A percentile compares a stretch with the other conserved stretches of the same genome.
Conservation (phyloP, 352 stramenopile genomes). For the Phytophthora pini region DNA sequence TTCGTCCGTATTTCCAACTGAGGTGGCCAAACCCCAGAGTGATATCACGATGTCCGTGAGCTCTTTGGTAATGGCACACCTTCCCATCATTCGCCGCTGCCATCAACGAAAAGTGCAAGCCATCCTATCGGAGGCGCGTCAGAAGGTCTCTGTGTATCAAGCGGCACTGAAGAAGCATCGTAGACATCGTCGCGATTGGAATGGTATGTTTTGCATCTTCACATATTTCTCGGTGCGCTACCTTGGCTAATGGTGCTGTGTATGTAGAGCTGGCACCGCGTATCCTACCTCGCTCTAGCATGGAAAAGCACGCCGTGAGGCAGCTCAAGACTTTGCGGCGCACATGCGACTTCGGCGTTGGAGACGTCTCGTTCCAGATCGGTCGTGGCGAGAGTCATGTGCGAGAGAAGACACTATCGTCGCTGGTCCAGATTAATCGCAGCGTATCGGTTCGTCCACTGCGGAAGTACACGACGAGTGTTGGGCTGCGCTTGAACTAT, state of each 20-base stretch:
- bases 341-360: neutral
- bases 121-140: conserved; percentile 37
- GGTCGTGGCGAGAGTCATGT: conserved; percentile 17
- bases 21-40: conserved; percentile 27
- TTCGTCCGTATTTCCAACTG: conserved; percentile 37
- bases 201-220: conserved; percentile 8
- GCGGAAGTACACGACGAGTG: conserved; percentile 41
- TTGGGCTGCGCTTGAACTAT: conserved; percentile 49
- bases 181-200: neutral
- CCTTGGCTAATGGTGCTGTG: neutral
- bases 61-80: conserved; percentile 31
- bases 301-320: conserved; percentile 24
- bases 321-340: conserved; percentile 10
- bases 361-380: conserved; percentile 25
- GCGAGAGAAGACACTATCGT: conserved; percentile 20
- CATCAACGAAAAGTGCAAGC: conserved; percentile 34
- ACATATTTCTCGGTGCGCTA: neutral
- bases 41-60: conserved; percentile 38
- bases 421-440: conserved; percentile 25
- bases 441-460: conserved; percentile 22
- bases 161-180: conserved; percentile 20
- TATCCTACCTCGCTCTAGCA: conserved; percentile 8
- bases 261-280: neutral
- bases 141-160: conserved; percentile 31
- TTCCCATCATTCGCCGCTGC: conserved; percentile 40